Conservation (phyloP, 306 rosid genomes). For the Begonia peltatifolia region DNA sequence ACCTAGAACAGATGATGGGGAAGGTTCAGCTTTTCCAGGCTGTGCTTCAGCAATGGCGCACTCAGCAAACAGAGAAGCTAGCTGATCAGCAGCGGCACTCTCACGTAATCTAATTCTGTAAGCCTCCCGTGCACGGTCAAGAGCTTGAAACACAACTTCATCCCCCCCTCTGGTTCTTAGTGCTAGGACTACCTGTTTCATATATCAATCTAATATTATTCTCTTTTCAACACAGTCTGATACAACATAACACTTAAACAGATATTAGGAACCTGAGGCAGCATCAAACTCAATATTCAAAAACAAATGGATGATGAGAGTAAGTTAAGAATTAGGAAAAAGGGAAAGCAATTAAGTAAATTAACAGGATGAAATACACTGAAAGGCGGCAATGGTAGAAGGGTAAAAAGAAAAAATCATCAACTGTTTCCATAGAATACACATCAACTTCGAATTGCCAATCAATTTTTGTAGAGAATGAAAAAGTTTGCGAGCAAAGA, state of each 20-base stretch:
- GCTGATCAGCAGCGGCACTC: conserved; percentile 57
- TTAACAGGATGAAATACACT: too few relatives aligned
- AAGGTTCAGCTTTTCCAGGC: conserved; percentile 30
- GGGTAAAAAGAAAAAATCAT: too few relatives aligned
- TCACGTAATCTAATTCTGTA: conserved; percentile 60
- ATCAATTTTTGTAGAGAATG: too few relatives aligned
- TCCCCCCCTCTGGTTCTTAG: conserved; percentile 78
- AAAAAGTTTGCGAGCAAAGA: too few relatives aligned
- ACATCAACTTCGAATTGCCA: too few relatives aligned
- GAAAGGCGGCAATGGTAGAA: too few relatives aligned
- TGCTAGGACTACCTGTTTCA: conserved; percentile 59
- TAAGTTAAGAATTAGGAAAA: too few relatives aligned
- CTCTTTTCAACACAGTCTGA: not conserved
- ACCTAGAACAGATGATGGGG: conserved; percentile 19
- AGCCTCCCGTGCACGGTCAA: conserved; percentile 72
- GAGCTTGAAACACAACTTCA: conserved; percentile 62
- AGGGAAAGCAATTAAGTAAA: too few relatives aligned
- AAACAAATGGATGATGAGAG: too few relatives aligned
- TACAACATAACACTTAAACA: not conserved
- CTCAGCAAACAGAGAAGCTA: conserved; percentile 91
- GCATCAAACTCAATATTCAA: too few relatives aligned
- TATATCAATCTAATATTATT: conserved; percentile 8
- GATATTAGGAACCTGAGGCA: too few relatives aligned
- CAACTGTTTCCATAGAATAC: too few relatives aligned
- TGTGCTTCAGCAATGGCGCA: conserved; percentile 89